Conservation (phyloP, 768 basidiomycete species). For the Psilocybe tampanensis region DNA sequence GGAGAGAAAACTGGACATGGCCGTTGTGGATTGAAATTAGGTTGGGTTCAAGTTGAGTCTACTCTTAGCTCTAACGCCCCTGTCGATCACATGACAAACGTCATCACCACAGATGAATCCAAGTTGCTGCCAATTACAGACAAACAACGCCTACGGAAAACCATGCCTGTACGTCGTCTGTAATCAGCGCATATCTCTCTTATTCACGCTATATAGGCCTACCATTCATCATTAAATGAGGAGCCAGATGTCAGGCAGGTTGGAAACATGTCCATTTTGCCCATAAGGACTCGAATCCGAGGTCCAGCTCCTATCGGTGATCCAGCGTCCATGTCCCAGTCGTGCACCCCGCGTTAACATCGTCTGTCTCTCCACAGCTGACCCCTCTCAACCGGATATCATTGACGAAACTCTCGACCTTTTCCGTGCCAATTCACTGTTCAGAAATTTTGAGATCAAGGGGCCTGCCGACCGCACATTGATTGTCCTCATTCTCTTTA, state of each 20-base stretch:
- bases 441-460: slow-evolving; percentile 99
- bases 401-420: slow-evolving; percentile 95
- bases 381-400: slow-evolving; percentile 81
- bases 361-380: slow-evolving; percentile 50
- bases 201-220: slow-evolving; percentile 62
- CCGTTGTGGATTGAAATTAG: not conserved
- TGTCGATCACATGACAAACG: slow-evolving; percentile 26
- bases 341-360: slow-evolving; percentile 12
- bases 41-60: not conserved
- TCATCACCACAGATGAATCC: slow-evolving; percentile 24
- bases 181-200: slow-evolving; percentile 10
- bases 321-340: slow-evolving; percentile 7
- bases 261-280: slow-evolving; percentile 88
- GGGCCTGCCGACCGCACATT: slow-evolving; percentile 94
- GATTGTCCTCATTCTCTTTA: slow-evolving; percentile 96
- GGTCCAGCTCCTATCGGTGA: slow-evolving; percentile 88
- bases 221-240: slow-evolving; percentile 94
- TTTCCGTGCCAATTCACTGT: slow-evolving; percentile 98
- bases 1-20: slow-evolving; percentile 34
- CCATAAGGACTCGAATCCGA: slow-evolving; percentile 88
- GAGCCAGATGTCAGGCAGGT: slow-evolving; percentile 78
- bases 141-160: slow-evolving; percentile 28
- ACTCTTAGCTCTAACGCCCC: slow-evolving; percentile 5
- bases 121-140: slow-evolving; percentile 27
- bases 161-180: slow-evolving; percentile 55